These are phyloP conservation scores for Oryza meridionalis DNA, from an alignment of 176 grass and related monocot species.

Conservation along the genomic window DNA sequence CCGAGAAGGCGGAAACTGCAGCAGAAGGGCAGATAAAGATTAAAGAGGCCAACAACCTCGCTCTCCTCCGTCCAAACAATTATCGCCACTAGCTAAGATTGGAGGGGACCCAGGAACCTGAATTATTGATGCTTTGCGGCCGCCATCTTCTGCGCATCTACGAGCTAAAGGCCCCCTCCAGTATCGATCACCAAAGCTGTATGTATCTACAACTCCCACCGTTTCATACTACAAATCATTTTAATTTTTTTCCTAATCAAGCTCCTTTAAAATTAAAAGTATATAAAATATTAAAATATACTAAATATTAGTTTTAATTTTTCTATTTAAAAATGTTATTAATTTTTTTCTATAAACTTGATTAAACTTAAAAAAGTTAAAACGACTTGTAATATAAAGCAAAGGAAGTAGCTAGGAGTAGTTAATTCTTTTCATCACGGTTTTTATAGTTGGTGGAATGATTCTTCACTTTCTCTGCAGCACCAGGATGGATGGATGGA, in stretches of 20 bases:
- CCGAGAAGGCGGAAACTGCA: background rate
- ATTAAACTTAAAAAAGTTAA: no score
- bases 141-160: background rate
- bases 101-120: background rate
- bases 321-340: no score
- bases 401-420: background rate
- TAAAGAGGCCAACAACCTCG: background rate
- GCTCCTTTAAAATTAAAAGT: no score
- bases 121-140: constrained; percentile 23
- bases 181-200: background rate
- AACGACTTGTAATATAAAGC: no score
- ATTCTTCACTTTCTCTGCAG: background rate
- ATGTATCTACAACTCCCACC: background rate
- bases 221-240: no score
- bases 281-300: no score
- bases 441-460: background rate
- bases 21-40: background rate
- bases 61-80: constrained; percentile 1
- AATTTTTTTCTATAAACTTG: no score
- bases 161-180: background rate
- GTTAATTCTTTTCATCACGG: background rate
- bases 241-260: no score
- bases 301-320: no score
- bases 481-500: background rate
- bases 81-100: background rate